Base-by-base conservation (phyloP, 176 grass and related monocot genomes). In the Areca catechu region DNA sequence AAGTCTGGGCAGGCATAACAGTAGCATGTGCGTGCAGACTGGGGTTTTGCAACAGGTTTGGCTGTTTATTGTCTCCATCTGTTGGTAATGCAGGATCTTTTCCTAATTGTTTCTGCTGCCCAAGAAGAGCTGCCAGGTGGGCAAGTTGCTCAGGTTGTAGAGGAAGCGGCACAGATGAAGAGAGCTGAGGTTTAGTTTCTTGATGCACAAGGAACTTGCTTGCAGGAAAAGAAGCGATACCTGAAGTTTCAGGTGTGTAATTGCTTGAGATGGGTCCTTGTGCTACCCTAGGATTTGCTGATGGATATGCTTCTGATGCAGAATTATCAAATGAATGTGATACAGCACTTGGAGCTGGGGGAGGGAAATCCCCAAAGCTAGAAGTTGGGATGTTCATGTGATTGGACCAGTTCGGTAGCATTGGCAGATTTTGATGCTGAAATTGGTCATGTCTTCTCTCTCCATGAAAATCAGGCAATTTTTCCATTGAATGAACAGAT, bases 141-240 rank as follows among this genome's bases (percentile, higher is more conserved):
- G 78, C 79, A 60, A 85, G 71, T 76, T 85, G 87, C 57, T 74
- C 87, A 17, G 76, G 75, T 53, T 83, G 75, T 5, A 90, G 62
- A 3, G 75, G 74, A 81, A 85, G 48, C 23, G 78, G 86, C 56
- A 72, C 20, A 23, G 56, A 56, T 75, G 68, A 54, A 82, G 71
- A 47, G 24, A 67, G 71, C 18, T 82, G 72, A 51, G 71, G 57
- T 49, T 66, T 79, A 56, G 24, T 56, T 25, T 59, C 68, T 63
- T 67, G 54, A 54, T 79, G 78, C 34, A 58, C 43, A 51, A 73
- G 49, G 23, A 58, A 30, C 43, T 76, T 67, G 60, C 63, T 60
- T 0, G 59, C 23, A 73, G 65, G 30, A 20, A 72, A 79, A 16
- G 75, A 49, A 57, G 68, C 30, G 9, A 49, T 69, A 28, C 20